Percentiles rank a stretch among this genome's conserved stretches.
phyloP scores from a whole-genome alignment of 1,139 yeast species.

The Debaryomycetaceae sp. region DNA sequence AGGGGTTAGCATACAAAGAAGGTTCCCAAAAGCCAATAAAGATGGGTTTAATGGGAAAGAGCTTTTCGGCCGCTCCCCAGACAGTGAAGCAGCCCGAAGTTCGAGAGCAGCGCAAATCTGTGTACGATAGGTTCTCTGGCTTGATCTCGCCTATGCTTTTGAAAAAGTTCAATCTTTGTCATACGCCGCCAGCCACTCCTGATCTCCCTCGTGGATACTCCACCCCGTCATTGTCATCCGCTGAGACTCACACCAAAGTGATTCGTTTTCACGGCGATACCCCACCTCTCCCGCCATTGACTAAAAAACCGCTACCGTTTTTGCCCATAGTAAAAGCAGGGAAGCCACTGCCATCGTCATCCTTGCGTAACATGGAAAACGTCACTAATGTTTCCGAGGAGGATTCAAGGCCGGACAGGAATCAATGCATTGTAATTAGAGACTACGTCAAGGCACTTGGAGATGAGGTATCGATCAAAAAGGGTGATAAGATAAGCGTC shows the following conservation, averaged over 20 bases:
- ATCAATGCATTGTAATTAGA: constrained; percentile 18
- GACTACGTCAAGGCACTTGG: constrained; percentile 23
- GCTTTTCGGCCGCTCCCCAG: constrained; percentile 1
- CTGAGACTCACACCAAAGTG: too few species aligned
- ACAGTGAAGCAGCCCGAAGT: background rate
- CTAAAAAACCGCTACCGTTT: constrained; percentile 9
- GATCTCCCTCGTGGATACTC: too few species aligned
- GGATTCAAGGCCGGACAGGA: constrained; percentile 2
- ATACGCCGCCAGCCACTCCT: constrained; percentile 6
- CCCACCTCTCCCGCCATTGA: constrained; percentile 2
- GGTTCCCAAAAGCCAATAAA: constrained; percentile 6
- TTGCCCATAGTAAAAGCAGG: constrained; percentile 13
- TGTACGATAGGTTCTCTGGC: constrained; percentile 5
- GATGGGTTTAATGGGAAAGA: constrained; percentile 3
- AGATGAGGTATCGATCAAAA: constrained; percentile 31
- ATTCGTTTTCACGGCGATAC: constrained; percentile 1
- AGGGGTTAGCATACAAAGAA: constrained; percentile 1
- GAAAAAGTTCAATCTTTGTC: constrained; percentile 26
- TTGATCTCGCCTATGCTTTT: constrained; percentile 31
- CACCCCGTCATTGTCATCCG: too few species aligned
- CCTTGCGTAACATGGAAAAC: constrained; percentile 11
- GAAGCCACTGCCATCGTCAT: constrained; percentile 4
- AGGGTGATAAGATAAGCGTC: constrained; percentile 29
- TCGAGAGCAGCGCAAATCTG: background rate
- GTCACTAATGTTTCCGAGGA: constrained; percentile 2